phyloP scores from a whole-genome alignment of 305 asterid species.

The Withania somnifera region DNA sequence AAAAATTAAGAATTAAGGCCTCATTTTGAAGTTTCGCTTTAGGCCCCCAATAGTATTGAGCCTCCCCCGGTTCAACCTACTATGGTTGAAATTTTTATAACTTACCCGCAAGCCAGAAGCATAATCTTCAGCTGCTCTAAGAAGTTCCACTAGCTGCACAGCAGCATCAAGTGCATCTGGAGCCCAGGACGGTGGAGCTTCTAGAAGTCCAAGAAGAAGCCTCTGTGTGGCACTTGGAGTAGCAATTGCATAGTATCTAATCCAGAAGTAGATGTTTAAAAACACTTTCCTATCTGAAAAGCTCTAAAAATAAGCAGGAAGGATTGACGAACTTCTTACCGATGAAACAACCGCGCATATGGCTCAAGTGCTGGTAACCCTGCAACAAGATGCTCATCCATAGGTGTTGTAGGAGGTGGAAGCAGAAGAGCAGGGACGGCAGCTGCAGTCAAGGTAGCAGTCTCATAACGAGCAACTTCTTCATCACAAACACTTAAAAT shows the following conservation, averaged over 20 bases:
- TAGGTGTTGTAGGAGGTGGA: conserved; percentile 96
- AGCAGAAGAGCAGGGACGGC: conserved; percentile 99
- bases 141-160: conserved; percentile 96
- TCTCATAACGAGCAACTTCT: conserved; percentile 95
- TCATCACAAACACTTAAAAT: conserved; percentile 98
- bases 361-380: conserved; percentile 99
- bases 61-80: conserved; percentile 2
- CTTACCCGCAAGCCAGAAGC: conserved; percentile 92
- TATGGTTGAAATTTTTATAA: neutral
- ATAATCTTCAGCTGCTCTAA: conserved; percentile 98
- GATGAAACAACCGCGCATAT: conserved; percentile 89
- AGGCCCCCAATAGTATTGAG: no score
- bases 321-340: conserved; percentile 33
- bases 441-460: conserved; percentile 90
- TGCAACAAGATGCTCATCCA: conserved; percentile 99
- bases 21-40: no score
- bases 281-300: neutral
- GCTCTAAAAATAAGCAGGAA: neutral
- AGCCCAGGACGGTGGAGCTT: conserved; percentile 99
- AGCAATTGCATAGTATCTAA: conserved; percentile 92
- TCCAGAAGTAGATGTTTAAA: conserved; percentile 24
- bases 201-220: conserved; percentile 94
- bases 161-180: conserved; percentile 99
- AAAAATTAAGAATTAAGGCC: no score
- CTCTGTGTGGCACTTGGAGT: conserved; percentile 99